Conservation (phyloP, 352 stramenopile genomes). For the Globisporangium cylindrosporum region DNA sequence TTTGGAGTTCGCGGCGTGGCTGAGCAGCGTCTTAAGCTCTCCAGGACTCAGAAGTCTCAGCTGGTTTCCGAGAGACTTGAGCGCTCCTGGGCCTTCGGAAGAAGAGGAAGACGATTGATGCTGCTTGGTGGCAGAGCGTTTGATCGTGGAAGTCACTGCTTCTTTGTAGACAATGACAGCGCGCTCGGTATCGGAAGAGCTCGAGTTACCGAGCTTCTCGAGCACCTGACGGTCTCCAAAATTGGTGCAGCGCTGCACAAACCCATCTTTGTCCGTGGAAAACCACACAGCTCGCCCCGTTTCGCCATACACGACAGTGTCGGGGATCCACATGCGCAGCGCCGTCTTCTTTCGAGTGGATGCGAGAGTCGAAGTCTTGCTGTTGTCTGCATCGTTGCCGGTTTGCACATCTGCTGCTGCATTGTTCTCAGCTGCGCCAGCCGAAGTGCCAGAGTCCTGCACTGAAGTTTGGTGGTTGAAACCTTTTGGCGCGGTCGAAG, state of each 20-base stretch:
- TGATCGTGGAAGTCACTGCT: constrained; percentile 28
- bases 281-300: constrained; percentile 67
- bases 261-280: constrained; percentile 66
- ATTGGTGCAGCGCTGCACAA: constrained; percentile 55
- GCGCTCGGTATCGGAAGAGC: constrained; percentile 33
- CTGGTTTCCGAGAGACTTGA: constrained; percentile 56
- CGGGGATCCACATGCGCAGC: constrained; percentile 70
- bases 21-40: constrained; percentile 70
- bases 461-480: background rate
- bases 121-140: constrained; percentile 7
- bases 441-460: background rate
- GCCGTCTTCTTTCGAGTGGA: constrained; percentile 17
- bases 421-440: background rate
- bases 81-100: background rate
- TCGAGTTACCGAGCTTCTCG: constrained; percentile 49
- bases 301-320: constrained; percentile 82
- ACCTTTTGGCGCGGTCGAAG: background rate
- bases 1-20: constrained; percentile 50
- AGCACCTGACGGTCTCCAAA: constrained; percentile 75
- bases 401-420: background rate
- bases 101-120: background rate
- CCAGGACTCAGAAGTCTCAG: constrained; percentile 56
- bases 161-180: constrained; percentile 72
- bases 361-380: background rate
- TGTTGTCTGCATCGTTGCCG: background rate